phyloP scores from a whole-genome alignment of 2,329 filamentous ascomycete species.

The Sarocladiaceae sp. region DNA sequence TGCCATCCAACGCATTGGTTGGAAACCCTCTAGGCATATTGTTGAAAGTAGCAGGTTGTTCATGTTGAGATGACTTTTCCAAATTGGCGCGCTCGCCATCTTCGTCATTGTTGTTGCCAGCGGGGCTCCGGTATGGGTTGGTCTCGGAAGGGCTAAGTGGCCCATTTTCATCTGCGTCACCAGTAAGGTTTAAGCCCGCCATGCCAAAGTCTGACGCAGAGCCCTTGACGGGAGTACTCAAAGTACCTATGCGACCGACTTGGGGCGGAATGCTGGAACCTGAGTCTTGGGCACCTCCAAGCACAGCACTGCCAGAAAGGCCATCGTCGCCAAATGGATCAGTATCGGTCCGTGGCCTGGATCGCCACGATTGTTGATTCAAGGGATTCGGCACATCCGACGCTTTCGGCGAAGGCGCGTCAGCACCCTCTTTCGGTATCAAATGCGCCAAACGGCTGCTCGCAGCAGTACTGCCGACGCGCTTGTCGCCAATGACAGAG shows the following conservation, averaged over 20 bases:
- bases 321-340: slow-evolving; percentile 68
- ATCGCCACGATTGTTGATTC: slow-evolving; percentile 45
- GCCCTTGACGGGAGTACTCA: slow-evolving; percentile 50
- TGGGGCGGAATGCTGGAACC: slow-evolving; percentile 31
- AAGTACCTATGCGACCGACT: slow-evolving; percentile 30
- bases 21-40: slow-evolving; percentile 45
- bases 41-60: slow-evolving; percentile 46
- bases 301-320: slow-evolving; percentile 61
- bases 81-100: slow-evolving; percentile 40
- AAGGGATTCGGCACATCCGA: slow-evolving; percentile 38
- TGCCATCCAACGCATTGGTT: slow-evolving; percentile 55
- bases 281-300: slow-evolving; percentile 69
- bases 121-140: slow-evolving; percentile 91
- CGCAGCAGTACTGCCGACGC: slow-evolving; percentile 53
- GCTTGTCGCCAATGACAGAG: slow-evolving; percentile 62
- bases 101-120: slow-evolving; percentile 65
- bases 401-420: slow-evolving; percentile 31
- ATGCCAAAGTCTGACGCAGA: slow-evolving; percentile 55
- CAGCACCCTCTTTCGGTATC: slow-evolving; percentile 71
- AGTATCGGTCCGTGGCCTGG: slow-evolving; percentile 62
- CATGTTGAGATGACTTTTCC: slow-evolving; percentile 15
- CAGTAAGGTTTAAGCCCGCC: slow-evolving; percentile 51
- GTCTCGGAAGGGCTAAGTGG: slow-evolving; percentile 89
- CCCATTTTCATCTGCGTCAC: slow-evolving; percentile 55
- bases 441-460: slow-evolving; percentile 79